Percentiles rank a stretch among this genome's conserved stretches.
Evolutionary conservation across 1,284 basidiomycete genomes (phyloP).

Genomic region (Baeospora myosura): DNA sequence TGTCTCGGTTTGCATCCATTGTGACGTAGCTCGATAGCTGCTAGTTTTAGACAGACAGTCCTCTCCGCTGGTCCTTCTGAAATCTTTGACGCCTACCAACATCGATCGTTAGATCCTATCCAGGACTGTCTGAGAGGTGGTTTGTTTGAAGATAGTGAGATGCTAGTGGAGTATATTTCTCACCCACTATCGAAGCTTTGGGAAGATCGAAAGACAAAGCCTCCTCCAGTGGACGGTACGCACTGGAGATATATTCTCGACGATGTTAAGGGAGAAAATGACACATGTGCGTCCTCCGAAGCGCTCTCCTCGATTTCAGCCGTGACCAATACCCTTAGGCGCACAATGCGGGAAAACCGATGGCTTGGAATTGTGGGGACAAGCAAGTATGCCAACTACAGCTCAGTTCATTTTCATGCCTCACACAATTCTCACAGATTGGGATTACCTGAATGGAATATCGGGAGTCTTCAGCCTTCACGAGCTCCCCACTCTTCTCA

Average conservation of each 20-base stretch:
- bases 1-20: not conserved
- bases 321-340: constrained; percentile 14
- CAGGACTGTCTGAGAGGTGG: constrained; percentile 2
- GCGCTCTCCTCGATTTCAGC: constrained; percentile 10
- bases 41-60: not conserved
- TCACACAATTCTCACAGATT: constrained; percentile 12
- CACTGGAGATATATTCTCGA: constrained; percentile 25
- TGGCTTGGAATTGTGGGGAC: constrained; percentile 4
- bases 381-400: constrained; percentile 19
- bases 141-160: not conserved
- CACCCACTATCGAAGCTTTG: constrained; percentile 17
- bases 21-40: not conserved
- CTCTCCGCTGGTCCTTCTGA: not conserved
- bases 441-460: constrained; percentile 16
- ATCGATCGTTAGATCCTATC: constrained; percentile 1
- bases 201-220: constrained; percentile 19
- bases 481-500: constrained; percentile 5
- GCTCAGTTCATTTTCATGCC: not conserved
- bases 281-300: constrained; percentile 21
- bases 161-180: constrained; percentile 14
- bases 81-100: not conserved
- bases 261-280: constrained; percentile 16
- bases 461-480: not conserved
- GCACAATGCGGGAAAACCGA: not conserved
- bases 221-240: constrained; percentile 12